phyloP scores from a whole-genome alignment of 2,329 filamentous ascomycete species.

The Myriangium duriaei region DNA sequence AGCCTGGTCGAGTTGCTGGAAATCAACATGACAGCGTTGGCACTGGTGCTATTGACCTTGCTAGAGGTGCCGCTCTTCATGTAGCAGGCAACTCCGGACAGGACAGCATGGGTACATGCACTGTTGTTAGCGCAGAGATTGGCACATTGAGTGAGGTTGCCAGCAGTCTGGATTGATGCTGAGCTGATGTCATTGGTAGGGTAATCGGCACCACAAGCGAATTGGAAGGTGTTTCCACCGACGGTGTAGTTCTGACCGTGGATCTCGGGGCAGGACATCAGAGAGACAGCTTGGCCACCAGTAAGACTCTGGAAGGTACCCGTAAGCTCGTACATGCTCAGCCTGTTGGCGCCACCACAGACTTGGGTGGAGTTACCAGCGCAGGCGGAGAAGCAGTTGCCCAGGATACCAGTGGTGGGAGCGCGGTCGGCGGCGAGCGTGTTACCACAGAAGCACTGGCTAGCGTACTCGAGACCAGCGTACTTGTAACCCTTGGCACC shows the following conservation, averaged over 20 bases:
- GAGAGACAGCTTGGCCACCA: not conserved
- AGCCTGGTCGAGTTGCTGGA: conserved; percentile 8
- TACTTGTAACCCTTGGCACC: conserved; percentile 17
- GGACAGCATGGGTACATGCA: conserved; percentile 17
- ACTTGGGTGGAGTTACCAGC: conserved; percentile 32
- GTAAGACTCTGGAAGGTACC: conserved; percentile 16
- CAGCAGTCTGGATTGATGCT: conserved; percentile 4
- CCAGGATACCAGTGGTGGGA: conserved; percentile 37
- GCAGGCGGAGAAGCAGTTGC: conserved; percentile 43
- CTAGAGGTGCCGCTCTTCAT: conserved; percentile 15
- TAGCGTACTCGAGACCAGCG: conserved; percentile 21
- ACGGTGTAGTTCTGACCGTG: conserved; percentile 17
- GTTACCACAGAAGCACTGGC: conserved; percentile 23
- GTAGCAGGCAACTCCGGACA: conserved; percentile 19
- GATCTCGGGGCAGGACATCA: conserved; percentile 10
- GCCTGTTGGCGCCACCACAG: conserved; percentile 26
- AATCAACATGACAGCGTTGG: conserved; percentile 12
- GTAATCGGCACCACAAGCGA: conserved; percentile 14
- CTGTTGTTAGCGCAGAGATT: conserved; percentile 15
- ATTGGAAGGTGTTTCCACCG: conserved; percentile 18
- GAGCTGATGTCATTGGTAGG: conserved; percentile 9
- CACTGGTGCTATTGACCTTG: conserved; percentile 10
- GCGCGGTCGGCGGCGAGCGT: conserved; percentile 19
- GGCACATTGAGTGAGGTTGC: conserved; percentile 12
- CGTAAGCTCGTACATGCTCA: conserved; percentile 26